These are phyloP conservation scores for Bacidia gigantensis DNA, from an alignment of 495 filamentous ascomycete genomes.

Conservation along the genomic window DNA sequence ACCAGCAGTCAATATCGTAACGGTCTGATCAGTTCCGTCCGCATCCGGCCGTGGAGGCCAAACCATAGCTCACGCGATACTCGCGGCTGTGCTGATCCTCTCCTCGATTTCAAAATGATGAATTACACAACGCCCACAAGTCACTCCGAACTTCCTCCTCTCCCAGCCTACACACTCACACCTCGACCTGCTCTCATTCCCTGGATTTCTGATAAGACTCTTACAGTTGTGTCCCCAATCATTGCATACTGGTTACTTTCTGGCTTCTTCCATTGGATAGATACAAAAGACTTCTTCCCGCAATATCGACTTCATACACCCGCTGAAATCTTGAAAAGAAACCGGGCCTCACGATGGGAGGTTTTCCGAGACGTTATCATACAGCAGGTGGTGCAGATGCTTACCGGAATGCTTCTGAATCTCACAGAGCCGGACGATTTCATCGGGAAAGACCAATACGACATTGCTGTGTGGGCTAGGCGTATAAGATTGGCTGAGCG, in stretches of 20 bases:
- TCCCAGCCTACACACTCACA: constrained; percentile 48
- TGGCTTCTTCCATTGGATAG: constrained; percentile 61
- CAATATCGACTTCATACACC: constrained; percentile 72
- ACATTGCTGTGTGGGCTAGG: constrained; percentile 59
- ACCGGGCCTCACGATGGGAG: constrained; percentile 56
- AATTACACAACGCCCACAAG: constrained; percentile 8
- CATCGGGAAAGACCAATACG: constrained; percentile 54
- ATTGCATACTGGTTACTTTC: constrained; percentile 67
- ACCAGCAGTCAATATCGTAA: not conserved
- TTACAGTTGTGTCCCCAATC: constrained; percentile 50
- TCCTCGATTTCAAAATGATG: constrained; percentile 2
- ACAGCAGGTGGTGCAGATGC: constrained; percentile 62
- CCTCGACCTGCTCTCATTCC: constrained; percentile 52
- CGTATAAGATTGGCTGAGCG: constrained; percentile 52
- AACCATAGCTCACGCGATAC: not conserved
- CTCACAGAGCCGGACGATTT: constrained; percentile 46
- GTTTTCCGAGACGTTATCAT: constrained; percentile 64
- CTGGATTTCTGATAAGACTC: constrained; percentile 54
- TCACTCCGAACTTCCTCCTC: constrained; percentile 43
- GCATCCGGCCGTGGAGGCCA: not conserved
- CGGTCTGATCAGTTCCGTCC: not conserved
- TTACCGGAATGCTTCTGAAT: constrained; percentile 41
- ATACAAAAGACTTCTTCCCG: constrained; percentile 59
- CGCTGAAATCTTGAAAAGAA: constrained; percentile 60
- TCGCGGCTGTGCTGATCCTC: not conserved